These are phyloP conservation scores for Cladobotryum mycophilum DNA, from an alignment of 2,329 filamentous ascomycete genomes.

Conservation along the genomic window DNA sequence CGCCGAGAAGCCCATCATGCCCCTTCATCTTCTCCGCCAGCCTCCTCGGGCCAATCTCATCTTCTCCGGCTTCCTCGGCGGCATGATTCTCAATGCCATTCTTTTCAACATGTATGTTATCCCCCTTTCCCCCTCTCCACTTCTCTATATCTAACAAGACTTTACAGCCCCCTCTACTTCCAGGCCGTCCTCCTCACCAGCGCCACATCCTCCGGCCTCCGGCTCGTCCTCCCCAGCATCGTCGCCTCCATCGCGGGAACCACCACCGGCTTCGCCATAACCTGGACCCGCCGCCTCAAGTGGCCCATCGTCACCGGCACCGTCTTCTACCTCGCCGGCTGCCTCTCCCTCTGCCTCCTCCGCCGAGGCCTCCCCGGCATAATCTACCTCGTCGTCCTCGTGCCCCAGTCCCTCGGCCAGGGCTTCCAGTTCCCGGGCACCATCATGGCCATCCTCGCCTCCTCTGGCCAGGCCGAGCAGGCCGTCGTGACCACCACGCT, in stretches of 20 bases:
- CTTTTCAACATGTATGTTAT: slow-evolving; percentile 51
- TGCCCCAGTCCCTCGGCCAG: slow-evolving; percentile 51
- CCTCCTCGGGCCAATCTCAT: slow-evolving; percentile 53
- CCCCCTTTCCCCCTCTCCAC: not conserved
- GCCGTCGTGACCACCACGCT: slow-evolving; percentile 65
- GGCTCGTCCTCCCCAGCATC: slow-evolving; percentile 58
- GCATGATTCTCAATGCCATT: slow-evolving; percentile 48
- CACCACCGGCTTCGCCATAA: slow-evolving; percentile 56
- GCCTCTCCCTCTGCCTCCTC: slow-evolving; percentile 43
- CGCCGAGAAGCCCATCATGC: slow-evolving; percentile 53
- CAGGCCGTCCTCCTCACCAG: slow-evolving; percentile 65
- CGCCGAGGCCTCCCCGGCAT: slow-evolving; percentile 43
- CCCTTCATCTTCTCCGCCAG: slow-evolving; percentile 44
- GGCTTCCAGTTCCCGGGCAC: slow-evolving; percentile 60
- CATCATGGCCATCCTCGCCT: slow-evolving; percentile 57
- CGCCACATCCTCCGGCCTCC: slow-evolving; percentile 65
- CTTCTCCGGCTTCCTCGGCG: slow-evolving; percentile 47
- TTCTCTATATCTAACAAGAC: not conserved
- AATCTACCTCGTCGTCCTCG: slow-evolving; percentile 50
- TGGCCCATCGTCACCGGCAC: slow-evolving; percentile 51
- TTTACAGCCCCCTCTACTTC: slow-evolving; percentile 61
- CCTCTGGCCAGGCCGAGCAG: slow-evolving; percentile 54
- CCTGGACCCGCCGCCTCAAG: slow-evolving; percentile 52
- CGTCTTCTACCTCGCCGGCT: slow-evolving; percentile 43
- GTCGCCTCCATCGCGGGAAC: slow-evolving; percentile 50